Base-by-base conservation (phyloP, 495 filamentous ascomycete species). In the Chaetomium cochliodes region DNA sequence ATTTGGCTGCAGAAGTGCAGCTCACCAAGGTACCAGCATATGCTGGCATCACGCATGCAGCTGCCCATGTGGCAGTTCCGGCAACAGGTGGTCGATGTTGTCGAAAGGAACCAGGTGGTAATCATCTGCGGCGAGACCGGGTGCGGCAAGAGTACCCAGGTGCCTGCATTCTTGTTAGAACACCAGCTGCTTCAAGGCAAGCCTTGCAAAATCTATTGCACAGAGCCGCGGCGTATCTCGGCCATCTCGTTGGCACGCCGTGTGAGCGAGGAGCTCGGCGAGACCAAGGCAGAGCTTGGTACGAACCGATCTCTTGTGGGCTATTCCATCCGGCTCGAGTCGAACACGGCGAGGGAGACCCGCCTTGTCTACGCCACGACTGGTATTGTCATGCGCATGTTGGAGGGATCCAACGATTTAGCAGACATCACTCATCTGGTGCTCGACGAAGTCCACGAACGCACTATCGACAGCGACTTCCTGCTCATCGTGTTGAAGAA, bases 51-150 rank as follows among this genome's bases (percentile, higher is more conserved):
- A 54, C 79, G 94, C 50, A 86, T 85, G 77, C 87, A 86, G 60
- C 81, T 98, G 25, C 94, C 94, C 5, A 96, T 98, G 76, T 97
- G 91, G 88, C 81, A 83, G 42, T 96, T 92, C 75, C 88, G 87
- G 64, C 78, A 89, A 15, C 84, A 90, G 16, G 89, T 96, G 30
- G 80, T 98, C 9, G 76, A 81, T 30, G 81, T 90, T 1, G 87
- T 97, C 42, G 87, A 90, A 49, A 76, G 75, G 6, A 81, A 96
- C 65, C 94, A 91, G 71, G 88, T 93, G 6, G 84, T 93, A 8
- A 96, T 98, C 60, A 83, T 97, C 39, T 96, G 92, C 71, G 93
- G 93, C 68, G 94, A 98, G 77, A 98, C 94, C 16, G 94, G 94
- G 70, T 97, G 87, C 77, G 94, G 94, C 60, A 98, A 98, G 80